phyloP scores from a whole-genome alignment of 106 monocot genomes.

The Dioscorea dumetorum region DNA sequence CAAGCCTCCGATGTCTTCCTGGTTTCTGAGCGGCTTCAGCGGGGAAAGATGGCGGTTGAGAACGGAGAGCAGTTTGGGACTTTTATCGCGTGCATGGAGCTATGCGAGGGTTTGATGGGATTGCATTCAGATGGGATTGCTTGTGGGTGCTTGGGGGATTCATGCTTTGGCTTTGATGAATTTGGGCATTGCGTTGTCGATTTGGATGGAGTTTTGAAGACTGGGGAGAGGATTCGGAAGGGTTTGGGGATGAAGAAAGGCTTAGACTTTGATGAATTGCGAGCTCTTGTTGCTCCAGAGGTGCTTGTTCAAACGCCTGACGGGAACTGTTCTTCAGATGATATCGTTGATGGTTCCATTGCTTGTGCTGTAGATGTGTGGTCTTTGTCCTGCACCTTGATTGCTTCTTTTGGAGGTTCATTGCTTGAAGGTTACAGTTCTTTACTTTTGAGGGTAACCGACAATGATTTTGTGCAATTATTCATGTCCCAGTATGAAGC shows the following conservation, averaged over 20 bases:
- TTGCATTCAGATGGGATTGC: constrained; percentile 54
- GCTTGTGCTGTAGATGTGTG: constrained; percentile 68
- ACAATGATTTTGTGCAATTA: constrained; percentile 1
- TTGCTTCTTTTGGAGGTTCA: constrained; percentile 38
- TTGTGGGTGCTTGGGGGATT: constrained; percentile 46
- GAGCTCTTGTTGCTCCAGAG: constrained; percentile 47
- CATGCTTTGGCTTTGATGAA: constrained; percentile 55
- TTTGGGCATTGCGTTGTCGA: constrained; percentile 70
- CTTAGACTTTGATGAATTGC: neutral
- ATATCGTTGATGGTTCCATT: constrained; percentile 11
- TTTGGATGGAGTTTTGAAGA: constrained; percentile 46
- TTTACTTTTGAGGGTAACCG: neutral
- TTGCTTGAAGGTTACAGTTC: constrained; percentile 3
- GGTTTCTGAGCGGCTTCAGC: constrained; percentile 41
- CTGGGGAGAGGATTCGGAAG: constrained; percentile 19
- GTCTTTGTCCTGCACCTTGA: constrained; percentile 67
- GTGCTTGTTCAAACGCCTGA: constrained; percentile 19
- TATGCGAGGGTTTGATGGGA: constrained; percentile 67
- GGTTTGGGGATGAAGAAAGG: constrained; percentile 1
- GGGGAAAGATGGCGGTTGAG: neutral
- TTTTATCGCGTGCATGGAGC: constrained; percentile 33
- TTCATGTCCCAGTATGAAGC: constrained; percentile 22
- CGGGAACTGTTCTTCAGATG: constrained; percentile 6
- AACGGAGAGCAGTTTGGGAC: constrained; percentile 19
- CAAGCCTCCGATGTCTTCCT: constrained; percentile 35